Evolutionary conservation across 257 asterid species (phyloP).

Genomic region (Craterostigma plantagineum): DNA sequence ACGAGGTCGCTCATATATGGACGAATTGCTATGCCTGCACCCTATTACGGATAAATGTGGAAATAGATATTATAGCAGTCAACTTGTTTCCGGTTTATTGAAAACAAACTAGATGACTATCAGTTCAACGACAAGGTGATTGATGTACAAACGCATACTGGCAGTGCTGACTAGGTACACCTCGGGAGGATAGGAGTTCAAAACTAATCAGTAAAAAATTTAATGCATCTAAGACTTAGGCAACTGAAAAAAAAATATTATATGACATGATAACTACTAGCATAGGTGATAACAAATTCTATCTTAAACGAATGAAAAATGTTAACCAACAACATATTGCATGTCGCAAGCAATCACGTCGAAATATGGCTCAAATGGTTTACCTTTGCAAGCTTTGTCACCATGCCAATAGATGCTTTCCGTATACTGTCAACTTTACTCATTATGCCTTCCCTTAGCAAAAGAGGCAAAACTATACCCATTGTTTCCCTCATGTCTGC

Average conservation of each 20-base stretch:
- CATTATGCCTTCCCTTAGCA: constrained; percentile 87
- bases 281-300: too few species aligned
- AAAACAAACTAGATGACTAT: constrained; percentile 47
- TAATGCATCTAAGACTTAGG: constrained; percentile 6
- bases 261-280: too few species aligned
- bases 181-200: not conserved
- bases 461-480: constrained; percentile 69
- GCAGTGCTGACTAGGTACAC: constrained; percentile 34
- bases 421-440: constrained; percentile 83
- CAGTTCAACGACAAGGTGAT: constrained; percentile 61
- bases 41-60: constrained; percentile 24
- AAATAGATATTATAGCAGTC: not conserved
- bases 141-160: constrained; percentile 67
- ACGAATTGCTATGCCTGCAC: constrained; percentile 85
- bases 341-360: not conserved
- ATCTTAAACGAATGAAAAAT: too few species aligned
- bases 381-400: constrained; percentile 82
- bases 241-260: too few species aligned
- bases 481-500: constrained; percentile 64
- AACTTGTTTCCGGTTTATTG: not conserved
- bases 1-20: constrained; percentile 84
- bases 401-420: constrained; percentile 84
- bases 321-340: not conserved
- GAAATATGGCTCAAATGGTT: not conserved
- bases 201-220: not conserved